phyloP scores from a whole-genome alignment of 345 rosid species.

The Eucalyptus guilfoylei region DNA sequence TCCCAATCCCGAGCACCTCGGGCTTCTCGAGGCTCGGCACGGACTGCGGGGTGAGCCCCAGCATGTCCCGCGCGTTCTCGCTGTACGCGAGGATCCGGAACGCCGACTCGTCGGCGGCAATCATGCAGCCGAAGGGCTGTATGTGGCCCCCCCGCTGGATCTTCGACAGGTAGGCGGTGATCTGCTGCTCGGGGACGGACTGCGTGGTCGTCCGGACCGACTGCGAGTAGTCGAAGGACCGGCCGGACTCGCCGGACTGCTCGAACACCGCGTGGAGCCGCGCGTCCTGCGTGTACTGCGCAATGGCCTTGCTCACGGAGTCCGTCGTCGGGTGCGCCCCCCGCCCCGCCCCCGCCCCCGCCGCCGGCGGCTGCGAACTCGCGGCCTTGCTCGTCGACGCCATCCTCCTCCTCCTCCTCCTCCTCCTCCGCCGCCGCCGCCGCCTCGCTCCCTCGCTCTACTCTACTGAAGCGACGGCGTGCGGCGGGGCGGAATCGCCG shows the following conservation, averaged over 20 bases:
- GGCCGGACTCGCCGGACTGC: conserved; percentile 80
- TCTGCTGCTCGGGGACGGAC: conserved; percentile 73
- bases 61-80: conserved; percentile 82
- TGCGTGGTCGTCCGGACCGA: conserved; percentile 48
- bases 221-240: conserved; percentile 77
- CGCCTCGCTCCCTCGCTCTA: background rate
- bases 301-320: conserved; percentile 79
- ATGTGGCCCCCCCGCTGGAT: conserved; percentile 91
- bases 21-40: conserved; percentile 72
- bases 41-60: conserved; percentile 72
- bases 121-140: conserved; percentile 92
- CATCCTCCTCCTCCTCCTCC: background rate
- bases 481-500: background rate
- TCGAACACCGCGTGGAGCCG: conserved; percentile 92
- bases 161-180: conserved; percentile 68
- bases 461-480: background rate
- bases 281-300: conserved; percentile 90
- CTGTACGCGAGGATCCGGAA: conserved; percentile 69
- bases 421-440: background rate
- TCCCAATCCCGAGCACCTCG: conserved; percentile 52
- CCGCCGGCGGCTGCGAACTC: background rate
- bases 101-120: conserved; percentile 63
- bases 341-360: background rate
- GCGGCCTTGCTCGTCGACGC: background rate
- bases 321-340: conserved; percentile 2